These are phyloP conservation scores for Anthracocystis panici-leucophaei DNA, from an alignment of 1,284 basidiomycete genomes.

Conservation along the genomic window DNA sequence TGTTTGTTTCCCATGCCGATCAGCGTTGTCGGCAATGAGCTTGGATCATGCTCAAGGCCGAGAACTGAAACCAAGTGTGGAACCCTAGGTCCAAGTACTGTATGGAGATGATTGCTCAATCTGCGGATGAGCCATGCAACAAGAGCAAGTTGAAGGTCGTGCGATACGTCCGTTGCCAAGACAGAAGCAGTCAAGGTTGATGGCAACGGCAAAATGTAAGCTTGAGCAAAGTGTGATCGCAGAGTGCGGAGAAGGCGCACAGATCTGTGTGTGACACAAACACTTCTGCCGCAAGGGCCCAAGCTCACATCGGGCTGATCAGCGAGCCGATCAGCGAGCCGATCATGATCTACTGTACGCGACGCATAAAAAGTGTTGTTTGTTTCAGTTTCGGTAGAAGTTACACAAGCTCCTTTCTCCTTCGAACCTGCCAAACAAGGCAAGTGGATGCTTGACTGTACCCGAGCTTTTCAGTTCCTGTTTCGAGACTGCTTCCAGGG, in stretches of 20 bases:
- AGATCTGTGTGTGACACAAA: background rate
- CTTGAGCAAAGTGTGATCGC: background rate
- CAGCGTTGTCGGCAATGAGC: too few relatives aligned
- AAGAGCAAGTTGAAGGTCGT: background rate
- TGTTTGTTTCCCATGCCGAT: too few relatives aligned
- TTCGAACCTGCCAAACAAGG: slow-evolving; percentile 7
- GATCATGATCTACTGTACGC: slow-evolving; percentile 7
- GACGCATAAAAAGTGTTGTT: slow-evolving; percentile 1
- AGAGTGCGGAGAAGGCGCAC: background rate
- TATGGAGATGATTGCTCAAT: too few relatives aligned
- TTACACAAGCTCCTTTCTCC: slow-evolving; percentile 2
- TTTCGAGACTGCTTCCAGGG: background rate
- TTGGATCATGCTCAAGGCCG: too few relatives aligned
- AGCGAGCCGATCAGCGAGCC: background rate
- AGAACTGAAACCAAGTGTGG: too few relatives aligned
- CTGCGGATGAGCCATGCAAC: background rate
- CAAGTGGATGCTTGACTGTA: background rate
- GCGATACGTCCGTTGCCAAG: background rate
- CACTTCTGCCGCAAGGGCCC: too few relatives aligned
- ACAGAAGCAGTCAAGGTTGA: background rate
- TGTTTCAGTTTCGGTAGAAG: slow-evolving; percentile 9
- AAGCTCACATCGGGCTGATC: slow-evolving; percentile 5
- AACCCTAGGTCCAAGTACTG: too few relatives aligned
- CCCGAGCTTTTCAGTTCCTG: background rate
- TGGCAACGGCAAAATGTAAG: background rate